Evolutionary conservation across 768 basidiomycete species (phyloP).

Genomic region (Epithele typhae): DNA sequence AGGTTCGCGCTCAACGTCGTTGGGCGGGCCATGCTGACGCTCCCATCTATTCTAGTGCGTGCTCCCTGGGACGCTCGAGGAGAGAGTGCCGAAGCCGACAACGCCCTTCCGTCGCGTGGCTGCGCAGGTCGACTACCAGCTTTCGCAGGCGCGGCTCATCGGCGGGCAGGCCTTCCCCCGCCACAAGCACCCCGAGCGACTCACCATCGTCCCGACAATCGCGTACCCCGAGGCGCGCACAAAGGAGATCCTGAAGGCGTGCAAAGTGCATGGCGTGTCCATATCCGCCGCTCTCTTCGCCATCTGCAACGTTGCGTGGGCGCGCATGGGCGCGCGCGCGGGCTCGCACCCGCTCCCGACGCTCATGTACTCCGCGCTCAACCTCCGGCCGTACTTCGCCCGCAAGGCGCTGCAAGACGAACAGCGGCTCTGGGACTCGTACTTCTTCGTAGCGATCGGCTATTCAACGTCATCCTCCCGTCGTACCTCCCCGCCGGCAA

Average conservation of each 20-base stretch:
- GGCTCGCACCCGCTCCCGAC: slow-evolving; percentile 46
- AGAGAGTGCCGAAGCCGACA: slow-evolving; percentile 32
- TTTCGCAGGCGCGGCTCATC: slow-evolving; percentile 51
- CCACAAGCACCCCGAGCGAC: slow-evolving; percentile 37
- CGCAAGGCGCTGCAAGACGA: slow-evolving; percentile 26
- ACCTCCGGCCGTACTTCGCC: slow-evolving; percentile 60
- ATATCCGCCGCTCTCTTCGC: slow-evolving; percentile 76
- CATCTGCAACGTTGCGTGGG: slow-evolving; percentile 73
- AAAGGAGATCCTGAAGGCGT: slow-evolving; percentile 58
- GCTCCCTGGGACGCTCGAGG: slow-evolving; percentile 50
- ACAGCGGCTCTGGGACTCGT: slow-evolving; percentile 45
- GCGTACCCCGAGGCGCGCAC: slow-evolving; percentile 54
- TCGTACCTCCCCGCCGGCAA: slow-evolving; percentile 53
- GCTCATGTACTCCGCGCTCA: slow-evolving; percentile 87
- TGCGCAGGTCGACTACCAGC: slow-evolving; percentile 51
- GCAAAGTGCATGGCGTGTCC: slow-evolving; percentile 68
- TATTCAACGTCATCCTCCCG: slow-evolving; percentile 83
- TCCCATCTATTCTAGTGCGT: not conserved
- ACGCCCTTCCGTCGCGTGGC: slow-evolving; percentile 39
- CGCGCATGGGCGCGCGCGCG: slow-evolving; percentile 38
- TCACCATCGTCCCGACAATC: slow-evolving; percentile 68
- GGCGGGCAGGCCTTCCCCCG: slow-evolving; percentile 75
- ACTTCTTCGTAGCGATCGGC: slow-evolving; percentile 79
- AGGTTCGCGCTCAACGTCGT: slow-evolving; percentile 3
- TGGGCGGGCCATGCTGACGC: not conserved